A percentile compares a stretch with the other conserved stretches of the same genome.
Conservation (phyloP, 345 rosid species). For the Nasturtium officinale region DNA sequence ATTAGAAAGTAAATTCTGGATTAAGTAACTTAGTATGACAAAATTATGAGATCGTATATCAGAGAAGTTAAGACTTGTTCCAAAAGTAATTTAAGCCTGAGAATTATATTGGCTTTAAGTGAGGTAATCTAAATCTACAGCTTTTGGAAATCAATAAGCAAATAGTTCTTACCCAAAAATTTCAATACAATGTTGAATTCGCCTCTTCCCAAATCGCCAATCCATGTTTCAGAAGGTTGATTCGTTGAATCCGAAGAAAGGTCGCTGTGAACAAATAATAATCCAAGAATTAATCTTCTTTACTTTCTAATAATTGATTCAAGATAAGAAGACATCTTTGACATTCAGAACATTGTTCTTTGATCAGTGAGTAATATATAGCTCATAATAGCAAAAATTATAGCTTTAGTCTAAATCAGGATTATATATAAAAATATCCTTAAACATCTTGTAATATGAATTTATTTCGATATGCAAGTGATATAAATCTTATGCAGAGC, state of each 20-base stretch:
- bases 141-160: constrained; percentile 8
- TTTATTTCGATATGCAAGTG: background rate
- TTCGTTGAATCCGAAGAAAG: constrained; percentile 78
- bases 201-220: background rate
- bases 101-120: background rate
- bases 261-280: constrained; percentile 44
- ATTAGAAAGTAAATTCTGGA: too few species aligned
- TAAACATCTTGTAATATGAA: background rate
- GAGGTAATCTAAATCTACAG: background rate
- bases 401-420: background rate
- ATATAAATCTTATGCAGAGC: background rate
- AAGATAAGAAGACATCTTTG: background rate
- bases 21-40: background rate
- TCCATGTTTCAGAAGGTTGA: constrained; percentile 62
- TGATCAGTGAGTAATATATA: background rate
- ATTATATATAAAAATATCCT: background rate
- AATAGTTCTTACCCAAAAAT: background rate
- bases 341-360: background rate
- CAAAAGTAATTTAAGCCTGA: background rate
- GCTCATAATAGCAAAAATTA: background rate
- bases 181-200: constrained; percentile 12
- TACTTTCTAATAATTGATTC: background rate
- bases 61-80: background rate
- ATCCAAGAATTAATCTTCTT: background rate
- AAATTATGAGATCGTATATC: background rate